phyloP scores from a whole-genome alignment of 176 grass and related monocot species.

The Oryza coarctata region DNA sequence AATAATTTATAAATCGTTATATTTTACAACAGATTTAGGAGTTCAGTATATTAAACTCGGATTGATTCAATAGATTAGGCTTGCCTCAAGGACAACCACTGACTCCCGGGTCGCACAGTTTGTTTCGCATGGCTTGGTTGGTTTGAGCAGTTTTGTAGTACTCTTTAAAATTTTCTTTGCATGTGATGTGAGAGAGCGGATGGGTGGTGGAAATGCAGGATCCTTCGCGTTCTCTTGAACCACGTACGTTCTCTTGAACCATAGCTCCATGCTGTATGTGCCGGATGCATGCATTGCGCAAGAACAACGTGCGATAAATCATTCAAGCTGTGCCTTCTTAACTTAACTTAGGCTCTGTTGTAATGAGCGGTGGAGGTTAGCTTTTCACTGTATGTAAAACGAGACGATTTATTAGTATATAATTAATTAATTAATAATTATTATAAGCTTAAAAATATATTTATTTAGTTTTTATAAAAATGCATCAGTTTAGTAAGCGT shows the following conservation, averaged over 20 bases:
- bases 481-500: no score
- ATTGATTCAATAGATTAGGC: neutral
- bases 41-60: neutral
- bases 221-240: neutral
- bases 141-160: conserved; percentile 27
- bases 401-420: no score
- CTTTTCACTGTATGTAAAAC: no score
- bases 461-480: no score
- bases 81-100: conserved; percentile 18
- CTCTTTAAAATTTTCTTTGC: conserved; percentile 35
- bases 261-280: neutral
- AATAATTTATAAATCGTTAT: no score
- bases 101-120: conserved; percentile 10
- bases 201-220: neutral
- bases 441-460: no score
- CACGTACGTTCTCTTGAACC: neutral
- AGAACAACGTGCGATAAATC: neutral
- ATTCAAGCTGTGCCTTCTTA: neutral
- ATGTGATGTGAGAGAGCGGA: conserved; percentile 29
- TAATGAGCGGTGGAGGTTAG: no score
- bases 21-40: no score
- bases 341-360: neutral
- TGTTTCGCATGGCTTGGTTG: conserved; percentile 23
- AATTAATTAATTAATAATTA: no score
- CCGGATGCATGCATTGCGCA: neutral